Conservation (phyloP, 2,329 filamentous ascomycete genomes). For the Zymoseptoria ardabiliae region DNA sequence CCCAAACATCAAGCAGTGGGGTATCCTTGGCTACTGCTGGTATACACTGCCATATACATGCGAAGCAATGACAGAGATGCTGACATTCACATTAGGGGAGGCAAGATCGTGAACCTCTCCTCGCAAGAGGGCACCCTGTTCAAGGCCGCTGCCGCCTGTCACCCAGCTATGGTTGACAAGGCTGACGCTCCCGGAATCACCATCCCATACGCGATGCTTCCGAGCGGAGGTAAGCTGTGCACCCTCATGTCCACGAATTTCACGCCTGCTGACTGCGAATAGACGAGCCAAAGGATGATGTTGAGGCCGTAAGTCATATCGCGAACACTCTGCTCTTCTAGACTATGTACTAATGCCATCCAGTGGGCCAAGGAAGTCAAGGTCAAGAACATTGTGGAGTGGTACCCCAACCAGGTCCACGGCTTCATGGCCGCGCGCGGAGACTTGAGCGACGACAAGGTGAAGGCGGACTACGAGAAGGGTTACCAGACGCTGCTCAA, state of each 20-base stretch:
- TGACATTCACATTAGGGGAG: conserved; percentile 15
- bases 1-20: conserved; percentile 47
- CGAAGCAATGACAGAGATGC: not conserved
- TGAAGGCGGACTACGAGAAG: conserved; percentile 44
- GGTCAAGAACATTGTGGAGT: conserved; percentile 41
- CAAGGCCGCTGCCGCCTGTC: conserved; percentile 50
- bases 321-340: not conserved
- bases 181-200: conserved; percentile 49
- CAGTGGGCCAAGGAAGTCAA: conserved; percentile 43
- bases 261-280: too few relatives aligned
- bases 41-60: conserved; percentile 37
- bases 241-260: too few relatives aligned
- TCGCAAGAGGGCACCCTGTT: conserved; percentile 46
- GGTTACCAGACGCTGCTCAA: conserved; percentile 44
- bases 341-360: conserved; percentile 4
- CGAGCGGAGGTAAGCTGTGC: conserved; percentile 33
- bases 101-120: conserved; percentile 50
- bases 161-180: conserved; percentile 55
- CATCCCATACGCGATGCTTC: conserved; percentile 52
- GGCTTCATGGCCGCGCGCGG: conserved; percentile 30
- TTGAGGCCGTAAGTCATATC: conserved; percentile 25
- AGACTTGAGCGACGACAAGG: conserved; percentile 41
- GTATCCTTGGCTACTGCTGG: conserved; percentile 56
- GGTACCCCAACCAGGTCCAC: conserved; percentile 40
- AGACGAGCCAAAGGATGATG: conserved; percentile 49